Evolutionary conservation across 2,329 filamentous ascomycete species (phyloP), one percentile per base, ranked within the genome.

Genomic region (Fusarium albidum): DNA sequence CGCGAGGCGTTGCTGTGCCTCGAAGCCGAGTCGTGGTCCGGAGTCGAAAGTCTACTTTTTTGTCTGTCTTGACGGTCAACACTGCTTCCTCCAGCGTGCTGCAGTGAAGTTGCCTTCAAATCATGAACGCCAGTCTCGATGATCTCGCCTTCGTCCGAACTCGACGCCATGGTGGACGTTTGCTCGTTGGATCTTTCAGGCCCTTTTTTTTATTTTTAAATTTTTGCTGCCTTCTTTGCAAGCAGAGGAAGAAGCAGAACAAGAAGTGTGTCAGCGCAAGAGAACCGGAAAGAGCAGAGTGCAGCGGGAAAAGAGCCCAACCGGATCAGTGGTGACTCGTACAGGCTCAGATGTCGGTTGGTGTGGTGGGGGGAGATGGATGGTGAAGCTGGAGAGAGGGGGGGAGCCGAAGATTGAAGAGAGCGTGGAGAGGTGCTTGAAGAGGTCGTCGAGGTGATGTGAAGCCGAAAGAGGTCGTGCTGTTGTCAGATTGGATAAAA

Each of bases 41-140:
- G 84, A 59, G 84, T 85, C 70, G 83, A 82, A 66, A 77, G 71
- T 81, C 80, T 83, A 73, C 76, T 80, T 77, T 82, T 85, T 78
- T 77, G 82, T 93, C 92, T 96, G 90, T 89, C 84, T 83, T 82
- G 86, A 85, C 89, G 90, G 91, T 96, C 90, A 96, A 96, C 88
- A 85, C 83, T 87, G 85, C 80, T 87, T 88, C 86, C 83, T 84
- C 87, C 85, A 82, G 84, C 78, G 76, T 82, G 83, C 82, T 83
- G 81, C 82, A 87, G 85, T 87, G 89, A 88, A 91, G 89, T 90
- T 95, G 91, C 91, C 91, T 95, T 95, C 75, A 77, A 77, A 69
- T 79, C 72, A 71, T 73, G 73, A 81, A 81, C 82, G 76, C 82
- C 82, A 77, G 84, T 84, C 77, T 93, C 90, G 74, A 89, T 78